A percentile compares a stretch with the other conserved stretches of the same genome.
phyloP scores from a whole-genome alignment of 768 basidiomycete species.

The Suillus lakei region DNA sequence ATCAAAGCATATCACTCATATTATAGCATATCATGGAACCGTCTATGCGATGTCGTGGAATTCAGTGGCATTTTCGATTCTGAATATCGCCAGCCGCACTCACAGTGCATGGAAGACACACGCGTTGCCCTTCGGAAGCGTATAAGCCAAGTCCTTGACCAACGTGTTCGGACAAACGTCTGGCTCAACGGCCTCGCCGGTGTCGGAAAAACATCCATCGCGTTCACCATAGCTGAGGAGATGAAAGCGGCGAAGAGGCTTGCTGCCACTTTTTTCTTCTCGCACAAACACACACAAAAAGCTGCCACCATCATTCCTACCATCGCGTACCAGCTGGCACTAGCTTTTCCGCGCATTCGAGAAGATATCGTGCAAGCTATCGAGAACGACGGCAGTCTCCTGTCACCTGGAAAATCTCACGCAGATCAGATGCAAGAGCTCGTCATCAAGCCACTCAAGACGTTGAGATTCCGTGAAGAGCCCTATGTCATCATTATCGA shows the following conservation, averaged over 20 bases:
- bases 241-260: constrained; percentile 11
- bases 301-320: constrained; percentile 15
- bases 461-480: too few relatives aligned
- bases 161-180: background rate
- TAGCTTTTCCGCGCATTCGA: constrained; percentile 9
- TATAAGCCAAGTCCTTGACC: background rate
- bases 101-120: background rate
- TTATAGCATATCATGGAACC: background rate
- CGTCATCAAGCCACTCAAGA: constrained; percentile 17
- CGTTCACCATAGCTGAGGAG: background rate
- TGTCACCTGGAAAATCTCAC: background rate
- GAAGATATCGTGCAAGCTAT: constrained; percentile 16
- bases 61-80: background rate
- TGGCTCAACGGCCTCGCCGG: background rate
- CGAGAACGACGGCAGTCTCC: constrained; percentile 13
- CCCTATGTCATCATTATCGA: constrained; percentile 8
- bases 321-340: constrained; percentile 22
- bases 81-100: background rate
- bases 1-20: background rate
- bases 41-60: background rate
- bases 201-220: background rate
- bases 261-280: constrained; percentile 24
- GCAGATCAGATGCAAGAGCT: constrained; percentile 20
- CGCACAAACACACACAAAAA: constrained; percentile 12
- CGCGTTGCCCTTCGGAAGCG: background rate